Conservation (phyloP, 441 rosid genomes). For the Populus hybrid region DNA sequence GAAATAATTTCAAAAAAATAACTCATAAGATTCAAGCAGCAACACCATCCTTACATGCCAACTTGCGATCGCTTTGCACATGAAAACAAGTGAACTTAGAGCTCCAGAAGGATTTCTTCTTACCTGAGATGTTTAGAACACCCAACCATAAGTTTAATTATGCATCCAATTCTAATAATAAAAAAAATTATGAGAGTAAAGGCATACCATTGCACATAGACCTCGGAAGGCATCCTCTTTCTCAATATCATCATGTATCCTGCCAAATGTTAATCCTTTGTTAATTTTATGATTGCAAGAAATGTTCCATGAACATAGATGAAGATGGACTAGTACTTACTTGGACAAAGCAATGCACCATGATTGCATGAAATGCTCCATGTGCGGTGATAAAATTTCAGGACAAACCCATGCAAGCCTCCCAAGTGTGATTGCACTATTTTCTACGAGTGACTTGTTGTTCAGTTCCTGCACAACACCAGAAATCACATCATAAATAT, state of each 20-base stretch:
- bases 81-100: constrained; percentile 74
- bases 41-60: constrained; percentile 74
- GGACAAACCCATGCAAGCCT: constrained; percentile 99
- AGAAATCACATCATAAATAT: constrained; percentile 14
- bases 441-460: constrained; percentile 83
- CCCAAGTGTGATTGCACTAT: constrained; percentile 96
- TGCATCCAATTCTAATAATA: not conserved
- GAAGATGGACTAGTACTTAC: constrained; percentile 33
- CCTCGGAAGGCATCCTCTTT: constrained; percentile 99
- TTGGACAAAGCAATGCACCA: constrained; percentile 82
- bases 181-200: constrained; percentile 12
- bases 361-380: constrained; percentile 92
- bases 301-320: not conserved
- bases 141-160: constrained; percentile 4
- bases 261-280: constrained; percentile 32
- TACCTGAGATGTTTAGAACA: constrained; percentile 47
- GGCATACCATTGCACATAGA: constrained; percentile 88
- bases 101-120: constrained; percentile 92
- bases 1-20: not conserved
- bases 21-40: not conserved
- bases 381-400: constrained; percentile 82
- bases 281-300: not conserved
- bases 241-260: constrained; percentile 95
- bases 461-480: constrained; percentile 63
- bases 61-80: constrained; percentile 95